A percentile compares a stretch with the other conserved stretches of the same genome.
Evolutionary conservation across 345 rosid genomes (phyloP).

Genomic region (Geranium brycei): DNA sequence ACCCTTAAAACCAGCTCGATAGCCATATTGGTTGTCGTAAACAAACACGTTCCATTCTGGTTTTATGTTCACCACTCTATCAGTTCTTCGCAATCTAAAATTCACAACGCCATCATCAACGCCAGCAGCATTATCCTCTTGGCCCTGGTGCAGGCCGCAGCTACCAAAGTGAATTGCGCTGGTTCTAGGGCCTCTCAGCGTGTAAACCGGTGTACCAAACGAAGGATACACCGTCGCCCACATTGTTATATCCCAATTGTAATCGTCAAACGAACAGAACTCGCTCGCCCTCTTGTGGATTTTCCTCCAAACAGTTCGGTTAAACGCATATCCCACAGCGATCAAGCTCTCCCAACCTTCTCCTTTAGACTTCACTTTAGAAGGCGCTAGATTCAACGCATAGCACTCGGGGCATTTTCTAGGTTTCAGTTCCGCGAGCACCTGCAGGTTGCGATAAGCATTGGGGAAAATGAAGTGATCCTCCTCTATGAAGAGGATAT

Average conservation of each 20-base stretch:
- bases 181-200: conserved; percentile 75
- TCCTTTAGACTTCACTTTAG: conserved; percentile 81
- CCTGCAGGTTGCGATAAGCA: conserved; percentile 84
- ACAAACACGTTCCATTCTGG: conserved; percentile 48
- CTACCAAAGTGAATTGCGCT: conserved; percentile 95
- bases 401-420: conserved; percentile 70
- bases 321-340: conserved; percentile 80
- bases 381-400: conserved; percentile 88
- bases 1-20: conserved; percentile 92
- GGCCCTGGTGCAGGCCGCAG: conserved; percentile 96
- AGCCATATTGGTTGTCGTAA: conserved; percentile 61
- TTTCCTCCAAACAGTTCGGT: conserved; percentile 70
- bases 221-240: conserved; percentile 95
- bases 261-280: conserved; percentile 88
- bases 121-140: conserved; percentile 47
- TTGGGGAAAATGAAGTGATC: conserved; percentile 92
- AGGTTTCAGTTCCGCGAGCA: conserved; percentile 46
- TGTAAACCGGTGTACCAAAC: conserved; percentile 72
- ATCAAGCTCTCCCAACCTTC: conserved; percentile 52
- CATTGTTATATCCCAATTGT: conserved; percentile 99
- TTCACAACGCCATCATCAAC: conserved; percentile 60
- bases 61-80: conserved; percentile 49
- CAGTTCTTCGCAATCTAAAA: conserved; percentile 42
- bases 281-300: conserved; percentile 66
- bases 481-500: conserved; percentile 90